Conservation (phyloP, 371 early-diverging fungal genomes). For the Synchytrium microbalum region DNA sequence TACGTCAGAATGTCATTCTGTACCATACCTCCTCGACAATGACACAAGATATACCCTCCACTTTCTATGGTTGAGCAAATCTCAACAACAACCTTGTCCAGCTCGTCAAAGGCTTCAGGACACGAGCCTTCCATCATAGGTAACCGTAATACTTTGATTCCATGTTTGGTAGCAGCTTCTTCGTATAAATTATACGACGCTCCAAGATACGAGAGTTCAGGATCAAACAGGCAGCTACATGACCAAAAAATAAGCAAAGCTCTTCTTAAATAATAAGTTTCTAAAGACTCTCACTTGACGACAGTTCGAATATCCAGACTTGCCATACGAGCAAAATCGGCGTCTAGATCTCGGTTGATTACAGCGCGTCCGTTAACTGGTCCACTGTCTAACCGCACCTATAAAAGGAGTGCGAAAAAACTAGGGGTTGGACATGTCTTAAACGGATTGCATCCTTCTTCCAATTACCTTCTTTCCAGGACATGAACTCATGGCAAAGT, state of each 20-base stretch:
- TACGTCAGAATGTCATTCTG: constrained; percentile 3
- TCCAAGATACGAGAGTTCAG: constrained; percentile 59
- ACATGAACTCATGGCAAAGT: constrained; percentile 66
- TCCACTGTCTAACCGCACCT: constrained; percentile 55
- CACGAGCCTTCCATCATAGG: constrained; percentile 72
- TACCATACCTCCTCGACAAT: constrained; percentile 67
- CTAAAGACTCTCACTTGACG: constrained; percentile 49
- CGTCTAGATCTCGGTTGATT: constrained; percentile 62
- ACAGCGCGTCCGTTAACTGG: constrained; percentile 65
- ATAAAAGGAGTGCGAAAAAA: too few species aligned
- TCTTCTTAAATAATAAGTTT: constrained; percentile 2
- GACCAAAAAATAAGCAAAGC: background rate
- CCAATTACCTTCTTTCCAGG: constrained; percentile 85
- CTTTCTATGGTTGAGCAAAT: constrained; percentile 42
- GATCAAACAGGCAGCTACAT: constrained; percentile 61
- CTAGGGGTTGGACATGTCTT: too few species aligned
- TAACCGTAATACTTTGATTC: constrained; percentile 48
- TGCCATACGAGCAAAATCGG: constrained; percentile 60
- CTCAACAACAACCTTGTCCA: constrained; percentile 44
- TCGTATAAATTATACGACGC: constrained; percentile 59
- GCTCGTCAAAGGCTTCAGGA: constrained; percentile 54
- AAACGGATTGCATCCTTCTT: too few species aligned
- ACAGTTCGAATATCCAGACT: constrained; percentile 53
- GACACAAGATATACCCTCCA: constrained; percentile 59
- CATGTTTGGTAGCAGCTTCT: constrained; percentile 46